A percentile compares a stretch with the other conserved stretches of the same genome.
phyloP scores from a whole-genome alignment of 1,139 yeast genomes.

The Nadsonia commutata region DNA sequence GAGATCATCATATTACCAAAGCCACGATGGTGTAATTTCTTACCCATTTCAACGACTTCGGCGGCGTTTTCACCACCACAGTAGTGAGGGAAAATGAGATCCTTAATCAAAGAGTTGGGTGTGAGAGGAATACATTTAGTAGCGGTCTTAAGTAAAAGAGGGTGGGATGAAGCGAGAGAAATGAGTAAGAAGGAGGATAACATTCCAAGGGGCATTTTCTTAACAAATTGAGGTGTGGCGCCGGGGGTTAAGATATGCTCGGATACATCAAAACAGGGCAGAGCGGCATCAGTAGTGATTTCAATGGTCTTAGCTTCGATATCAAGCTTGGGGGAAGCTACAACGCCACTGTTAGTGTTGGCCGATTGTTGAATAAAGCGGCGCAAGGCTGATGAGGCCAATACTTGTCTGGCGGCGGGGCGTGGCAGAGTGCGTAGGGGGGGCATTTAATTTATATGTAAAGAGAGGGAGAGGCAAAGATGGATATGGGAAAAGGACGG shows the following conservation, averaged over 20 bases:
- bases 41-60: conserved; percentile 61
- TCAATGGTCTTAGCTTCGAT: not conserved
- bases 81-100: conserved; percentile 66
- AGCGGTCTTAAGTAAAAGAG: conserved; percentile 19
- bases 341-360: not conserved
- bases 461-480: not conserved
- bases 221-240: conserved; percentile 12
- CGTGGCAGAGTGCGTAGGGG: not conserved
- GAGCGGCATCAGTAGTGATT: not conserved
- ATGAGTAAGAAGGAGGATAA: conserved; percentile 18
- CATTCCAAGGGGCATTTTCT: conserved; percentile 12
- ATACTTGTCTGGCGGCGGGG: not conserved
- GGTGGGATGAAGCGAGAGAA: conserved; percentile 22
- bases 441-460: not conserved
- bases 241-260: conserved; percentile 7
- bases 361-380: not conserved
- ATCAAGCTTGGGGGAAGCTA: not conserved
- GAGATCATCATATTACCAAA: conserved; percentile 90
- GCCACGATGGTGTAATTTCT: conserved; percentile 51
- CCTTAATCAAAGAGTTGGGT: conserved; percentile 57
- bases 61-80: conserved; percentile 77
- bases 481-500: not conserved
- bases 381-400: not conserved
- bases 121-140: conserved; percentile 26
- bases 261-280: too few species aligned